A percentile compares a stretch with the other conserved stretches of the same genome.
These are phyloP conservation scores for Thraustochytrium sp. DNA, from an alignment of 352 stramenopile species.

Conservation along the genomic window DNA sequence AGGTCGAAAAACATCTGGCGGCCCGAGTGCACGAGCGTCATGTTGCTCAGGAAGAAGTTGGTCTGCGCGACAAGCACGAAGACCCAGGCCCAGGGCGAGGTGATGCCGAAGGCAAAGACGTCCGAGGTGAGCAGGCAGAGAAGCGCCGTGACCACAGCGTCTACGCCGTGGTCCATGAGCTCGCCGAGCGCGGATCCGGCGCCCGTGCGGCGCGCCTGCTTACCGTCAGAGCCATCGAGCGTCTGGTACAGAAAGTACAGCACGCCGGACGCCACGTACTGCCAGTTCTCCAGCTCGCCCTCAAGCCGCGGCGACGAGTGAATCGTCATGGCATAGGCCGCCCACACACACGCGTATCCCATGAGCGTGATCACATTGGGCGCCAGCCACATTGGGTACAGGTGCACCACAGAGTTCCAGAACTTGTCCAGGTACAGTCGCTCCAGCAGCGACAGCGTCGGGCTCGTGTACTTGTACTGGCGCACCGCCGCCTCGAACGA, in stretches of 20 bases:
- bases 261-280: slow-evolving; percentile 67
- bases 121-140: slow-evolving; percentile 10
- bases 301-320: slow-evolving; percentile 49
- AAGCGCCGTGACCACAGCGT: slow-evolving; percentile 35
- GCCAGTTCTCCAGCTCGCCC: slow-evolving; percentile 23
- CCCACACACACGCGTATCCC: slow-evolving; percentile 65
- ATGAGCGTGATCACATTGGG: slow-evolving; percentile 80
- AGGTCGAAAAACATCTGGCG: slow-evolving; percentile 41
- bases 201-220: slow-evolving; percentile 89
- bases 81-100: background rate
- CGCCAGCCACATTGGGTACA: slow-evolving; percentile 75
- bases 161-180: slow-evolving; percentile 91
- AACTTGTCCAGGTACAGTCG: slow-evolving; percentile 62
- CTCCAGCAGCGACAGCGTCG: slow-evolving; percentile 43
- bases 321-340: slow-evolving; percentile 64
- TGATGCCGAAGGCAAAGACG: slow-evolving; percentile 13
- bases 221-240: slow-evolving; percentile 96
- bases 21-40: slow-evolving; percentile 39
- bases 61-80: background rate
- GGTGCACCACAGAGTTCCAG: slow-evolving; percentile 67
- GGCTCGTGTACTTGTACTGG: slow-evolving; percentile 45
- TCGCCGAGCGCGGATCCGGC: slow-evolving; percentile 88
- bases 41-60: slow-evolving; percentile 43
- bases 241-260: slow-evolving; percentile 78
- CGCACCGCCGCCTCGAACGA: background rate